Evolutionary conservation across 257 asterid genomes (phyloP), one percentile per base, ranked within the genome.

Genomic region (Solanum sitiens): DNA sequence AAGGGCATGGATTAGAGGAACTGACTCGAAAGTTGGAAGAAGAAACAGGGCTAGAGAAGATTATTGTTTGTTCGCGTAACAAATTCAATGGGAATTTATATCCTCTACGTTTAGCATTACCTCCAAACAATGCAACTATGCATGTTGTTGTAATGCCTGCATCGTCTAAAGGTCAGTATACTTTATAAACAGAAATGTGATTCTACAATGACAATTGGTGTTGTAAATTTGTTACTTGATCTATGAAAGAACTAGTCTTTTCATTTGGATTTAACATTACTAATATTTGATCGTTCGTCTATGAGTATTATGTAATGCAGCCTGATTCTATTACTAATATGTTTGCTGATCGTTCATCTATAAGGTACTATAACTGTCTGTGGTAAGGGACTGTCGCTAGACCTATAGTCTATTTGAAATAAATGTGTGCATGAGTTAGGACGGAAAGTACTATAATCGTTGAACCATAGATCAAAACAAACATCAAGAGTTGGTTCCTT

Each of bases 81-180:
- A 84, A 88, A n/a, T 89, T 95, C 7, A 94, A 89, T 71, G 96
- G 95, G 70, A 94, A 95, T 89, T 92, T 97, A 65, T 94, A 92
- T 92, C 98, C 98, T 5, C 97, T 97, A 42, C 94, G 98, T 53
- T 47, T 95, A 93, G 94, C 95, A 65, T 92, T 97, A 71, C 99
- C 99, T 86, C 99, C 99, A 70, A 97, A 94, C 92, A 95, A 93
- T 86, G 94, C 97, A 37, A 92, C 97, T n/a, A 95, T 97, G 98
- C 91, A 93, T 42, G 89, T 95, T 47, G 98, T 97, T 74, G 97
- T 95, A 2, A 92, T 97, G 86, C 97, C 99, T 18, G 91, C 98
- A 9, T 90, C 98, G 6, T 97, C 97, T 88, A 93, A 56, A 93
- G 95, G 99, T 97, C 83, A 3, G 93, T 59, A 63, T 86, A 67